These are phyloP conservation scores for Trypanosoma brucei DNA, from an alignment of 208 protist genomes.

Conservation along the genomic window DNA sequence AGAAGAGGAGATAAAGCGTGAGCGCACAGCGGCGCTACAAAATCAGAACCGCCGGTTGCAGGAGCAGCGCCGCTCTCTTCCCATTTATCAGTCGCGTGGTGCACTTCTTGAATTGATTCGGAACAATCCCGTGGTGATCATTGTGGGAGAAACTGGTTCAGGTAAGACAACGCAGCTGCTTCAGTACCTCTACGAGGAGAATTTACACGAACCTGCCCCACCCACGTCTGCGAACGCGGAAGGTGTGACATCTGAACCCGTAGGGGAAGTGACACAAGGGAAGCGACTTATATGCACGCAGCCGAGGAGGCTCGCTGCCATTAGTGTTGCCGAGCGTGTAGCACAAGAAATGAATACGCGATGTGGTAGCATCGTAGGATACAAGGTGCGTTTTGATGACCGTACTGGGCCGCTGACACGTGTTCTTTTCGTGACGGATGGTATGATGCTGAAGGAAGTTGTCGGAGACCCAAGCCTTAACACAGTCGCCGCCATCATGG, in stretches of 20 bases:
- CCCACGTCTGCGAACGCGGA: background rate
- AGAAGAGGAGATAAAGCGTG: slow-evolving; percentile 51
- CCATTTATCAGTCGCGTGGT: slow-evolving; percentile 91
- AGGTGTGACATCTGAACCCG: background rate
- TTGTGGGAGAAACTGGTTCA: slow-evolving; percentile 93
- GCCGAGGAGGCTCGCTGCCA: slow-evolving; percentile 98
- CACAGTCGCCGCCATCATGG: slow-evolving; percentile 96
- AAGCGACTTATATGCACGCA: slow-evolving; percentile 95
- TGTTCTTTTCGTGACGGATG: slow-evolving; percentile 98
- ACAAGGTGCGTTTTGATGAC: slow-evolving; percentile 98
- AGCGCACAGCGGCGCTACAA: slow-evolving; percentile 38
- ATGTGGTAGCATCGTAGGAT: slow-evolving; percentile 93
- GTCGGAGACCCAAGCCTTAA: slow-evolving; percentile 91
- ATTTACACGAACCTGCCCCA: slow-evolving; percentile 36
- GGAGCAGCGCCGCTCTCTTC: slow-evolving; percentile 78
- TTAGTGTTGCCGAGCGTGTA: slow-evolving; percentile 98
- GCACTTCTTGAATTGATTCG: slow-evolving; percentile 85
- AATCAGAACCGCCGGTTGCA: slow-evolving; percentile 26
- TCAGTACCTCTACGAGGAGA: slow-evolving; percentile 87
- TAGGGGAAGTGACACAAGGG: slow-evolving; percentile 34
- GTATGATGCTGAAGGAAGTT: slow-evolving; percentile 98
- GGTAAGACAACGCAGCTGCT: slow-evolving; percentile 92
- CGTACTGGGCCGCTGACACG: slow-evolving; percentile 83
- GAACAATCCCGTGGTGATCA: slow-evolving; percentile 76
- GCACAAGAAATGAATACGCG: slow-evolving; percentile 89